Evolutionary conservation across 1,284 basidiomycete species (phyloP).

Genomic region (Puccinia horiana): DNA sequence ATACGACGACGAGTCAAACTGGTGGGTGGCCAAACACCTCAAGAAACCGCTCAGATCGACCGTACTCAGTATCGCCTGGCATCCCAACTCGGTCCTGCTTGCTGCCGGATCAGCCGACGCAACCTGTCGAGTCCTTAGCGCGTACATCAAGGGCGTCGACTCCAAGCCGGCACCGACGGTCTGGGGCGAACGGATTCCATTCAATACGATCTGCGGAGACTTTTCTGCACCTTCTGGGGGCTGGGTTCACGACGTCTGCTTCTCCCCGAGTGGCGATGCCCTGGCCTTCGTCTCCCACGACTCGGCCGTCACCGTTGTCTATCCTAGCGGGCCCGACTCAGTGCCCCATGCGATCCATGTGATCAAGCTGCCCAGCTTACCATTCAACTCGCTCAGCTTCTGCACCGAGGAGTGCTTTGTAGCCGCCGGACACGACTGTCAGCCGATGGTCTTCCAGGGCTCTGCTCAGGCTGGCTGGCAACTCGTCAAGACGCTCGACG

Average conservation of each 20-base stretch:
- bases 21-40: conserved; percentile 97
- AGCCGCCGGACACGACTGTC: conserved; percentile 96
- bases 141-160: conserved; percentile 99
- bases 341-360: conserved; percentile 65
- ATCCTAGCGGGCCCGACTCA: conserved; percentile 69
- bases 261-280: conserved; percentile 89
- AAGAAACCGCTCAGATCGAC: conserved; percentile 96
- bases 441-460: conserved; percentile 83
- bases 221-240: conserved; percentile 83
- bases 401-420: conserved; percentile 76
- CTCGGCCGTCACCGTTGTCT: conserved; percentile 83
- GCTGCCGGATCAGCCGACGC: conserved; percentile 92
- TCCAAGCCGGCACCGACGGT: conserved; percentile 81
- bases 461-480: conserved; percentile 70
- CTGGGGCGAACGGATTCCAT: conserved; percentile 96
- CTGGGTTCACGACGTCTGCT: conserved; percentile 94
- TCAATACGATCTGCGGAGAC: conserved; percentile 96
- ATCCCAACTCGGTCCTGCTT: conserved; percentile 92
- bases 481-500: conserved; percentile 77
- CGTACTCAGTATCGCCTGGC: conserved; percentile 92
- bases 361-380: conserved; percentile 75
- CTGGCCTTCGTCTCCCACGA: conserved; percentile 96
- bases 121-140: conserved; percentile 96
- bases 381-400: conserved; percentile 80
- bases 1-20: conserved; percentile 94